Conservation (phyloP, 2,329 filamentous ascomycete genomes). For the Phyllosticta citribraziliensis region DNA sequence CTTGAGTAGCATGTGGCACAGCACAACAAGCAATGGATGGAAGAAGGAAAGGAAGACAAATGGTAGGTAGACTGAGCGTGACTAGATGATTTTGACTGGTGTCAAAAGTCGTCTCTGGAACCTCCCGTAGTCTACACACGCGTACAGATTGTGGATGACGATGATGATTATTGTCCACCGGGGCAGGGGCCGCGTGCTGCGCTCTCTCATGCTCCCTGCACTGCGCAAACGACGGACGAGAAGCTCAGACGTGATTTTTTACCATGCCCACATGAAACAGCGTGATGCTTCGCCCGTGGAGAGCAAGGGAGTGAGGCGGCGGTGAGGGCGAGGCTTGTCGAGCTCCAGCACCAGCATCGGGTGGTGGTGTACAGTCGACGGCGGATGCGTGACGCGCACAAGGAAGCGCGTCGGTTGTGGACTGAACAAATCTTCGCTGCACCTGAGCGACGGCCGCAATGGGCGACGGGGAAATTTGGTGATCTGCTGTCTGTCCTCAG, state of each 20-base stretch:
- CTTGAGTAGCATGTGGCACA: neutral
- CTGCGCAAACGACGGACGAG: neutral
- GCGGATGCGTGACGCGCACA: too few relatives aligned
- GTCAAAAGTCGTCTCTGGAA: neutral
- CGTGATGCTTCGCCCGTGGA: neutral
- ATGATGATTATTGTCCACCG: neutral
- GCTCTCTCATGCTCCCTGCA: neutral
- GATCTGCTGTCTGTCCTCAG: slow-evolving; percentile 7
- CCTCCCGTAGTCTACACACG: neutral
- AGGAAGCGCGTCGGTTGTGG: neutral
- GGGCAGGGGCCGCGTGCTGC: neutral
- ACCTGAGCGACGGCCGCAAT: neutral
- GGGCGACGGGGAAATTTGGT: slow-evolving; percentile 9
- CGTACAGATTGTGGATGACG: neutral
- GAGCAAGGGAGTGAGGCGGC: neutral
- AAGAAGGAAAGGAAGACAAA: neutral
- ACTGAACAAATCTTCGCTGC: neutral
- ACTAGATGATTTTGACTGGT: neutral
- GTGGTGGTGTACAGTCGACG: too few relatives aligned
- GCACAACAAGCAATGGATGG: too few relatives aligned
- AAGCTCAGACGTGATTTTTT: neutral
- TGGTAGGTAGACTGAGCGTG: neutral
- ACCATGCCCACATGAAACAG: neutral
- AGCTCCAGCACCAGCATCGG: neutral
- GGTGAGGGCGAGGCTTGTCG: neutral